Base-by-base conservation (phyloP, 768 basidiomycete species). In the Lactarius sanguifluus region DNA sequence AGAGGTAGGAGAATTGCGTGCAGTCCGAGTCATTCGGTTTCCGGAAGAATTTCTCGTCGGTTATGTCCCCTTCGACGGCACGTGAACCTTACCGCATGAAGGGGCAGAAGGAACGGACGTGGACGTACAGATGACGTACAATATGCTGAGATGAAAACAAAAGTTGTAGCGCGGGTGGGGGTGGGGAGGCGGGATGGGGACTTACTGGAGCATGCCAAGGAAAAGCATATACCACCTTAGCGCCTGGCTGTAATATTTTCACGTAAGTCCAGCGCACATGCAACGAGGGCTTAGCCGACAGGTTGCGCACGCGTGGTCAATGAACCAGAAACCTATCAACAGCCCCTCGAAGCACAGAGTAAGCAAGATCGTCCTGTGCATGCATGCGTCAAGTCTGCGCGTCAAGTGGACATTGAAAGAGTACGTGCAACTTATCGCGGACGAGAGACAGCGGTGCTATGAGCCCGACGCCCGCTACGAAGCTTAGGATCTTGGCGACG, bases 11-110 rank as follows among this genome's bases (percentile, higher is more conserved):
- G 74, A 94, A 96, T 72, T 98, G 95, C 2, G 94, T 92, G 65
- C 92, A 91, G 73, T 96, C 95, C 1, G 93, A 94, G 72, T 94
- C 92, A 73, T 96, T 96, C 32, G 88, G 83, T 80, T 96, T 96
- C 73, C 94, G 92, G 78, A 96, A 97, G 78, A 96, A 93, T 64
- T 91, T 84, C 74, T 98, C 95, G 75, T 98, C 96, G 54, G 92
- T 86, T 55, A 96, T 89, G 73, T 98, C 95, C 95, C 92, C 92
- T 94, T 72, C 10, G 32, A 32, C 32, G 3, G 6, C 3, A 18
- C 25, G 50, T 58, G 45, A 59, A 66, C 16, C 32, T 56, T 13
- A 30, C 28, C 8, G 34, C 23, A 52, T 50, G 20, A 15, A 55
- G 23, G 20, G 13, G 15, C 8, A 30, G 15, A 34, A 32, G 25